These are phyloP conservation scores for Rhodotorula sp. DNA, from an alignment of 1,284 basidiomycete genomes.

Conservation along the genomic window DNA sequence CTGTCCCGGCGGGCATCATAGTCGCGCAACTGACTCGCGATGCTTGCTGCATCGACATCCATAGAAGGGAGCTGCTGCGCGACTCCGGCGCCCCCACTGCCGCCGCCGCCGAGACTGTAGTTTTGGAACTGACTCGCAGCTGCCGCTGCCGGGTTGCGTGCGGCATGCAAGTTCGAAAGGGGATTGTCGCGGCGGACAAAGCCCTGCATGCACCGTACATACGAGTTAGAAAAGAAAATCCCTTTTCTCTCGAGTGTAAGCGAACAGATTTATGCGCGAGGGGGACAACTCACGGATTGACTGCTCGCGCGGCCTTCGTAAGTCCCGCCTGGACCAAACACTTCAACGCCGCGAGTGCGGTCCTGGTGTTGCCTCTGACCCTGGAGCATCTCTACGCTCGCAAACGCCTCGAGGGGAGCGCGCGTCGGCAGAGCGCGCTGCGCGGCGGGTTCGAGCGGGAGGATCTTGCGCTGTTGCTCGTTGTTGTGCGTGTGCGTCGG, in stretches of 20 bases:
- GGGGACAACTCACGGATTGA: slow-evolving; percentile 11
- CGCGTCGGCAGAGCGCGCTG: slow-evolving; percentile 20
- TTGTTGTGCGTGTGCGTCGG: slow-evolving; percentile 7
- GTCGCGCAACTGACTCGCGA: slow-evolving; percentile 35
- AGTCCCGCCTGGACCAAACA: slow-evolving; percentile 21
- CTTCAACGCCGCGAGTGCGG: slow-evolving; percentile 26
- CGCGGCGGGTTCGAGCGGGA: slow-evolving; percentile 32
- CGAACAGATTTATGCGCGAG: not conserved
- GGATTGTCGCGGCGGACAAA: slow-evolving; percentile 22
- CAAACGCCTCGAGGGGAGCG: slow-evolving; percentile 38
- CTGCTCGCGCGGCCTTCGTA: slow-evolving; percentile 32
- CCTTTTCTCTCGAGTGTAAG: not conserved
- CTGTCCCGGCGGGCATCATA: slow-evolving; percentile 27
- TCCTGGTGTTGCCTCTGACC: slow-evolving; percentile 29
- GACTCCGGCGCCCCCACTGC: no score
- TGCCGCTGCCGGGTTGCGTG: slow-evolving; percentile 19
- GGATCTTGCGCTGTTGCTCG: slow-evolving; percentile 24
- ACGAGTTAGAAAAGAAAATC: not conserved
- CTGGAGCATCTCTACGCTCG: slow-evolving; percentile 39
- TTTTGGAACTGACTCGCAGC: not conserved
- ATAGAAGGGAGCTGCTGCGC: slow-evolving; percentile 9
- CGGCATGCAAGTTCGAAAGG: slow-evolving; percentile 21
- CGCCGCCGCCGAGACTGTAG: not conserved
- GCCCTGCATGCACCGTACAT: not conserved
- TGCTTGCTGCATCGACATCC: slow-evolving; percentile 24